phyloP scores from a whole-genome alignment of 352 stramenopile genomes.

The Pythium aquatile region DNA sequence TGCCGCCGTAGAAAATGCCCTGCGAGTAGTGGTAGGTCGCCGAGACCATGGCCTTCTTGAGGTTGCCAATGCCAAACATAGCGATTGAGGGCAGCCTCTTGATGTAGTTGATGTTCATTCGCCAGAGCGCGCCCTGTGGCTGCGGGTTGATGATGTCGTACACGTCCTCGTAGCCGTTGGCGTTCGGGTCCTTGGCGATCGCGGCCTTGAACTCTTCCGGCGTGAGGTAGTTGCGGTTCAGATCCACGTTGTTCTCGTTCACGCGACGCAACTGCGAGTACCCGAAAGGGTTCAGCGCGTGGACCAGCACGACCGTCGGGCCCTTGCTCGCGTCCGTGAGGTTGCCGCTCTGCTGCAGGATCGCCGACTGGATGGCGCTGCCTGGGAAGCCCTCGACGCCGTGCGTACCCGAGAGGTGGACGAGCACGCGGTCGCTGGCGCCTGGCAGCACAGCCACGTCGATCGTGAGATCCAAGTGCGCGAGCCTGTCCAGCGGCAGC shows the following conservation, averaged over 20 bases:
- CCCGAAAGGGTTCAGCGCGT: slow-evolving; percentile 92
- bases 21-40: slow-evolving; percentile 85
- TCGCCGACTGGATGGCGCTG: slow-evolving; percentile 68
- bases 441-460: slow-evolving; percentile 64
- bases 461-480: slow-evolving; percentile 56
- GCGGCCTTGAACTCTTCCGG: slow-evolving; percentile 47
- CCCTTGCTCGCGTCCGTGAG: slow-evolving; percentile 7
- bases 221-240: slow-evolving; percentile 91
- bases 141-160: slow-evolving; percentile 69
- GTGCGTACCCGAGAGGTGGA: slow-evolving; percentile 83
- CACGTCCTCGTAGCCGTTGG: slow-evolving; percentile 73
- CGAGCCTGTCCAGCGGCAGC: slow-evolving; percentile 44
- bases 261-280: slow-evolving; percentile 85
- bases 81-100: slow-evolving; percentile 37
- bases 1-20: slow-evolving; percentile 88
- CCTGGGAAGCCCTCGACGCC: slow-evolving; percentile 81
- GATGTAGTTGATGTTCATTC: slow-evolving; percentile 18
- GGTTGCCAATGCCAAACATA: slow-evolving; percentile 37
- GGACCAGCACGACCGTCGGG: slow-evolving; percentile 89
- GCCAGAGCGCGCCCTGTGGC: slow-evolving; percentile 11
- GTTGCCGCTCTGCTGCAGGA: slow-evolving; percentile 39
- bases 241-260: slow-evolving; percentile 95
- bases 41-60: slow-evolving; percentile 87
- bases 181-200: slow-evolving; percentile 66
- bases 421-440: slow-evolving; percentile 41